A percentile compares a stretch with the other conserved stretches of the same genome.
These are phyloP conservation scores for Cytospora schulzeri DNA, from an alignment of 2,329 filamentous ascomycete species.

Conservation along the genomic window DNA sequence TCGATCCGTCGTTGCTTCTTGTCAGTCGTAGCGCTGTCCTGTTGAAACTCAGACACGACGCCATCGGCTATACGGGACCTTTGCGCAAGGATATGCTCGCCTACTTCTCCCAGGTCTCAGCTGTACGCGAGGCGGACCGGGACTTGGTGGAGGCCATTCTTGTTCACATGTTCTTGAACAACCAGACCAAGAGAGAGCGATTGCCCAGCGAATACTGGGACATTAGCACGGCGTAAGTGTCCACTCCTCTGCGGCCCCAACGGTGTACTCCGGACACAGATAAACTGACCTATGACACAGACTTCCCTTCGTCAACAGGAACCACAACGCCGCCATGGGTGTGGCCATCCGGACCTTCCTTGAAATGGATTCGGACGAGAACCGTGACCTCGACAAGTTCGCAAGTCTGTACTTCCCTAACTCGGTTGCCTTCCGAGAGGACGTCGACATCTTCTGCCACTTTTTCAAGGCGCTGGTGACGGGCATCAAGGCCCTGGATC, in stretches of 20 bases:
- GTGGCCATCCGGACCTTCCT: constrained; percentile 27
- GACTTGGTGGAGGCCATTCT: constrained; percentile 84
- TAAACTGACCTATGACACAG: constrained; percentile 29
- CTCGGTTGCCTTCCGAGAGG: constrained; percentile 60
- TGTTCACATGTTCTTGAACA: constrained; percentile 77
- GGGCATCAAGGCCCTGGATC: constrained; percentile 57
- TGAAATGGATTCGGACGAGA: constrained; percentile 26
- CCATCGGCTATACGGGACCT: constrained; percentile 91
- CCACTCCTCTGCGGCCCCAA: neutral
- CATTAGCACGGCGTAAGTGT: constrained; percentile 71
- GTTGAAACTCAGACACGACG: constrained; percentile 77
- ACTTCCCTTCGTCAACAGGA: constrained; percentile 26
- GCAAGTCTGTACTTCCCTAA: constrained; percentile 48
- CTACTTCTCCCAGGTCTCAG: constrained; percentile 81
- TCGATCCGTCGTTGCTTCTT: constrained; percentile 76
- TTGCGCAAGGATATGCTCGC: constrained; percentile 86
- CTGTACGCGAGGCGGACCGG: constrained; percentile 76
- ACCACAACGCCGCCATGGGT: constrained; percentile 27
- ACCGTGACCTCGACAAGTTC: constrained; percentile 33
- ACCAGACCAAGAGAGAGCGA: constrained; percentile 72
- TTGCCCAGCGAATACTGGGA: constrained; percentile 59
- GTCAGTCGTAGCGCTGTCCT: constrained; percentile 86
- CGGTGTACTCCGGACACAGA: neutral
- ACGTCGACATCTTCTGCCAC: constrained; percentile 58
- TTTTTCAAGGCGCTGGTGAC: constrained; percentile 61